Evolutionary conservation across 805 yeast genomes (phyloP), one percentile per base, ranked within the genome.

Genomic region (Kregervanrija pseudodelftensis): DNA sequence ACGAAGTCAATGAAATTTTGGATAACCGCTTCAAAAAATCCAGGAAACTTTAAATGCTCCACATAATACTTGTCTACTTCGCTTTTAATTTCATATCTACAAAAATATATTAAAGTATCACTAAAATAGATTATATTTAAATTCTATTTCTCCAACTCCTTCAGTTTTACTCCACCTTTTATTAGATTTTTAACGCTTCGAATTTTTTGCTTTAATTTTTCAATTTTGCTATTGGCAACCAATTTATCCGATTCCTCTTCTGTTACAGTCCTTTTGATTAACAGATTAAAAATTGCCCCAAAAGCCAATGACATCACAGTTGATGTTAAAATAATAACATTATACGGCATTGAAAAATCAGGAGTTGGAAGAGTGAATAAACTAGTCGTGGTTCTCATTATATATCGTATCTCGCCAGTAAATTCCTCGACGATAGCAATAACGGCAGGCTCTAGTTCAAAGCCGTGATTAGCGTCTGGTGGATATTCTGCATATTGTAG

Each of bases 381-480:
- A 37, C 90, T 74, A n/a, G 97, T 85, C 4, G 96, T 78, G 0
- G 98, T 87, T 58, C 98, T 74, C 49, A 81, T 54, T 47, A 76
- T 72, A 53, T 83, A 82, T 7, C 48, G 36, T 11, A 45, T 50
- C 17, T 53, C 49, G 37, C 48, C 31, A 39, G 50, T 43, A 4
- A 37, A 37, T 11, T 55, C 47, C 11, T 59, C 58, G 8, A 80
- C 42, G 0, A 86, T 76, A 2, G 83, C 74, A 11, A 88, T 71
- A 10, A 87, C 83, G 5, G 95, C 95, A 0, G 98, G 95, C 17
- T 93, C 93, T 37, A 93, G 79, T 47, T 90, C 91, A 64, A 93
- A 93, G 1, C 99, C 99, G 56, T 93, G 97, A 61, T 93, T 93
- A 2, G 99, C 98, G 69, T 93, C 99, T 1, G 99, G 99, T n/a